Conservation (phyloP, 1,284 basidiomycete species). For the Cryptococcus depauperatus region DNA sequence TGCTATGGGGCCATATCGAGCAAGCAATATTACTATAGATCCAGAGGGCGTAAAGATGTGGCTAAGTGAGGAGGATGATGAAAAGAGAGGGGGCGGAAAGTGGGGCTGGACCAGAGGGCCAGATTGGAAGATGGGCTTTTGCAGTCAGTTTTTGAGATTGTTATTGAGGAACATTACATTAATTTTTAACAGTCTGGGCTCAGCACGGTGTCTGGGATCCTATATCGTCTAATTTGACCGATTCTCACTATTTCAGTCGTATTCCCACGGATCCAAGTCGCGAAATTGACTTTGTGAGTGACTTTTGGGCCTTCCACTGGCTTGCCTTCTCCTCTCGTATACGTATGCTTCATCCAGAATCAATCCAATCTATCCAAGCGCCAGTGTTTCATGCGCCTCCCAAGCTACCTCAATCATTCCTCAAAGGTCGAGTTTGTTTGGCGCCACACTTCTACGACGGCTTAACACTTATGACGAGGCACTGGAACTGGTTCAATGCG, state of each 20-base stretch:
- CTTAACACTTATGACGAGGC: conserved; percentile 60
- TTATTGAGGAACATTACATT: neutral
- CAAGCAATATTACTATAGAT: conserved; percentile 69
- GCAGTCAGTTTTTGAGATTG: conserved; percentile 44
- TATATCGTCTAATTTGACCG: conserved; percentile 58
- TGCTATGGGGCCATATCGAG: conserved; percentile 65
- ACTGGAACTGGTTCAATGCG: conserved; percentile 93
- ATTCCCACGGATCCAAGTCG: conserved; percentile 42
- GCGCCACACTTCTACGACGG: conserved; percentile 95
- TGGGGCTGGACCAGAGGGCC: conserved; percentile 76
- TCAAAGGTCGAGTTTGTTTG: conserved; percentile 66
- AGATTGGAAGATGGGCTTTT: conserved; percentile 74
- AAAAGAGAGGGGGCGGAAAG: conserved; percentile 43
- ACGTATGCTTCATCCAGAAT: conserved; percentile 65
- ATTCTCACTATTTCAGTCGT: conserved; percentile 69
- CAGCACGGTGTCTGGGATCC: conserved; percentile 86
- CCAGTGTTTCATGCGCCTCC: conserved; percentile 79
- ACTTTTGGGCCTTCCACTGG: conserved; percentile 79
- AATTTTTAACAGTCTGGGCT: conserved; percentile 59
- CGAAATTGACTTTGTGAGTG: conserved; percentile 54
- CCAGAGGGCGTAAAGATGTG: conserved; percentile 70
- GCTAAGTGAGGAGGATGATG: conserved; percentile 52
- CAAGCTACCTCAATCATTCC: conserved; percentile 52
- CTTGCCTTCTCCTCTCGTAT: conserved; percentile 58
- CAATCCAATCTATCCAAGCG: conserved; percentile 85